These are phyloP conservation scores for Aspergillus phoenicis DNA, from an alignment of 2,329 filamentous ascomycete species.

Conservation along the genomic window DNA sequence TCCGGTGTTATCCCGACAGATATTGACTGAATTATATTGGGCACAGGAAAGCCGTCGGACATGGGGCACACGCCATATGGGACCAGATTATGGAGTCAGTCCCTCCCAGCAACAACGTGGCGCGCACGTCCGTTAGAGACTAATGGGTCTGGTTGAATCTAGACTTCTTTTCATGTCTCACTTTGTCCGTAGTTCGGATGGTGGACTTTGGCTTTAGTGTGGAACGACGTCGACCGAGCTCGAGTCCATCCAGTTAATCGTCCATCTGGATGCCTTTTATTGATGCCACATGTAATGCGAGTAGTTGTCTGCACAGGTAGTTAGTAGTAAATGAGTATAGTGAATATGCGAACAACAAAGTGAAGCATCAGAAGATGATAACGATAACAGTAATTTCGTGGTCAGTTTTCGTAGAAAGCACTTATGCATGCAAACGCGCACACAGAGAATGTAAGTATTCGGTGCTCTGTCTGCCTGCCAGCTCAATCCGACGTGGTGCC, in stretches of 20 bases:
- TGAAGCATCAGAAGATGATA: not conserved
- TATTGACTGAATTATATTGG: not conserved
- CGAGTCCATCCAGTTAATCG: too few species aligned
- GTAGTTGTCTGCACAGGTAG: not conserved
- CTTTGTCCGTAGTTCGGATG: not conserved
- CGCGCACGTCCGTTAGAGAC: not conserved
- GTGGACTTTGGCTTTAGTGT: not conserved
- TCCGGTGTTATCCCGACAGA: not conserved
- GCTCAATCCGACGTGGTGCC: constrained; percentile 22
- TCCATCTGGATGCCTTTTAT: not conserved
- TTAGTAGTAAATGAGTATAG: not conserved
- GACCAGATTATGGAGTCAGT: not conserved
- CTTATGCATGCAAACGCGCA: too few species aligned
- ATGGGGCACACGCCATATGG: not conserved
- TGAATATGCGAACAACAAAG: not conserved
- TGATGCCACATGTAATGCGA: not conserved
- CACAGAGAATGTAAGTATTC: too few species aligned
- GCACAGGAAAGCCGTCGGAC: not conserved
- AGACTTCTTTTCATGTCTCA: not conserved
- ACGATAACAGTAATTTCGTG: too few species aligned
- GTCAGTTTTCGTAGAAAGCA: too few species aligned
- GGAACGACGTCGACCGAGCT: not conserved
- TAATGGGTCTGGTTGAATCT: not conserved
- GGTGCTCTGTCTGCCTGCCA: not conserved
- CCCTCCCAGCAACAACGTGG: not conserved